Conservation (phyloP, 331 rosid species). For the Dryas integrifolia region DNA sequence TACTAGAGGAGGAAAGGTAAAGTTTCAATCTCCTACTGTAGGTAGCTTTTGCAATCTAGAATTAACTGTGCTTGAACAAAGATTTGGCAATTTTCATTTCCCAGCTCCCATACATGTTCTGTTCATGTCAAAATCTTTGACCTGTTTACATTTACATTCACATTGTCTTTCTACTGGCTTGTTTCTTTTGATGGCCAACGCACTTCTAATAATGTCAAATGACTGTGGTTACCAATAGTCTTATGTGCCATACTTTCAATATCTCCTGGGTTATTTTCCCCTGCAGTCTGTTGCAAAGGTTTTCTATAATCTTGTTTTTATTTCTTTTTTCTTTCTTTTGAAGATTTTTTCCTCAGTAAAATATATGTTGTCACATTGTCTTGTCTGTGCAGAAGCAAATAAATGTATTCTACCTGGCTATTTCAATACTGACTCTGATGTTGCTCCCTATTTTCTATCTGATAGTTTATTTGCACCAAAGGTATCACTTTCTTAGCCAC, state of each 20-base stretch:
- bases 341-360: neutral
- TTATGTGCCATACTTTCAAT: neutral
- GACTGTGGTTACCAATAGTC: neutral
- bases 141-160: neutral
- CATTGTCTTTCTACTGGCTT: constrained; percentile 19
- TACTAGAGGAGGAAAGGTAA: constrained; percentile 81
- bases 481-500: constrained; percentile 41
- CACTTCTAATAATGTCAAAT: constrained; percentile 12
- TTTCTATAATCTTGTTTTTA: neutral
- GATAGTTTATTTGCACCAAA: constrained; percentile 66
- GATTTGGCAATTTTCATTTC: constrained; percentile 9
- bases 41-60: constrained; percentile 12
- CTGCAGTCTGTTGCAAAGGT: neutral
- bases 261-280: neutral
- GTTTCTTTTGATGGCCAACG: constrained; percentile 17
- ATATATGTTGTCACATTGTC: constrained; percentile 17
- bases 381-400: constrained; percentile 52
- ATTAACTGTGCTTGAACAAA: neutral
- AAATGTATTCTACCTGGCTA: constrained; percentile 64
- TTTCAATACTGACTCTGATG: constrained; percentile 68
- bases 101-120: constrained; percentile 14
- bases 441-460: constrained; percentile 82
- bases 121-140: constrained; percentile 4
- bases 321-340: neutral
- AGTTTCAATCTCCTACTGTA: constrained; percentile 15